Percentiles rank a stretch among this genome's conserved stretches.
phyloP scores from a whole-genome alignment of 768 basidiomycete species.

The Boletales sp. region DNA sequence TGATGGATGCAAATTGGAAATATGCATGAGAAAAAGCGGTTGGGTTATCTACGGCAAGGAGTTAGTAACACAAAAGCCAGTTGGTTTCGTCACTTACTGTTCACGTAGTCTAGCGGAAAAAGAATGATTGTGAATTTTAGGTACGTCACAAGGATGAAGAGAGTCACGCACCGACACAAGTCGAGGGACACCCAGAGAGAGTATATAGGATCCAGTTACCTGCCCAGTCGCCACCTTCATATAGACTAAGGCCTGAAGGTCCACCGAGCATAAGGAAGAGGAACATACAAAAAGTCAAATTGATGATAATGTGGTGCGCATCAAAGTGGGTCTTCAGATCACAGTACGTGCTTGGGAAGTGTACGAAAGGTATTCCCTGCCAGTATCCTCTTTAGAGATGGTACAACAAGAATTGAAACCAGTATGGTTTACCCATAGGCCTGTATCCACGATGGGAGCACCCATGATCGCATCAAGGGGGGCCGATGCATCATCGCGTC shows the following conservation, averaged over 20 bases:
- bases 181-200: constrained; percentile 29
- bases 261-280: background rate
- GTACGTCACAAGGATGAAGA: background rate
- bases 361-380: constrained; percentile 32
- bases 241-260: background rate
- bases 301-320: constrained; percentile 33
- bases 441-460: constrained; percentile 14
- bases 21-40: constrained; percentile 39
- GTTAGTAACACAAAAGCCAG: background rate
- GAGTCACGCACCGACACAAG: constrained; percentile 22
- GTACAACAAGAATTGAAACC: background rate
- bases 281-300: constrained; percentile 32
- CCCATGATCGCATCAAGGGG: constrained; percentile 32
- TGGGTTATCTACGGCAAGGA: constrained; percentile 30
- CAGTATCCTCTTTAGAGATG: background rate
- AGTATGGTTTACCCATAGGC: constrained; percentile 17
- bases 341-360: constrained; percentile 38
- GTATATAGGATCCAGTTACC: constrained; percentile 23
- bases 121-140: background rate
- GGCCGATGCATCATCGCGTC: constrained; percentile 26
- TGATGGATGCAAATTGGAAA: constrained; percentile 38
- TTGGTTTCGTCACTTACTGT: constrained; percentile 13
- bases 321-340: constrained; percentile 35
- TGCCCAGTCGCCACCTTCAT: constrained; percentile 22
- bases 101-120: constrained; percentile 21